Conservation (phyloP, 495 filamentous ascomycete species). For the Glonium stellatum region DNA sequence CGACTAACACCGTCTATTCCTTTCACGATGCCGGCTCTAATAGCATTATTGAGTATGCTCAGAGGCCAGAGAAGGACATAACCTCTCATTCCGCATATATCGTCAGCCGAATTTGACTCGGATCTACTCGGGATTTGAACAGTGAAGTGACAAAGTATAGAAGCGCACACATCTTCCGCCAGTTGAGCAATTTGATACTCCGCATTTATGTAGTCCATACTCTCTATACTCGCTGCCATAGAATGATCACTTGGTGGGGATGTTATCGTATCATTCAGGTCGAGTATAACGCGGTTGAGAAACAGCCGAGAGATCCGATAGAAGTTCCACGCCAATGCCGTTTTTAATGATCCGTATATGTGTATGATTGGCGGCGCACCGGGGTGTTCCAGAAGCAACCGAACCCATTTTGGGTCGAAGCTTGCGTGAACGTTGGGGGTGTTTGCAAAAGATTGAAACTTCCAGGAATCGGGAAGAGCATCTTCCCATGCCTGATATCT, state of each 20-base stretch:
- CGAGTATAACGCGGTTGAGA: conserved; percentile 12
- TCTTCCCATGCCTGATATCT: conserved; percentile 19
- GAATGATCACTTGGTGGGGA: not conserved
- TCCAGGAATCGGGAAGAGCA: conserved; percentile 5
- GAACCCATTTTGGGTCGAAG: conserved; percentile 13
- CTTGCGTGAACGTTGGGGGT: not conserved
- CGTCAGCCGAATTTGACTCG: not conserved
- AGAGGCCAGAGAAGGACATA: conserved; percentile 21
- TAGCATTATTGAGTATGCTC: conserved; percentile 2
- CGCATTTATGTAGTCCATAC: not conserved
- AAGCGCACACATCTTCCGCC: conserved; percentile 13
- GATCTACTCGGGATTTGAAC: conserved; percentile 14
- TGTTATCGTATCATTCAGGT: conserved; percentile 16
- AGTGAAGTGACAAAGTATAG: conserved; percentile 14
- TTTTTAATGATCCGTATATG: conserved; percentile 7
- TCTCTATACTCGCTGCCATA: not conserved
- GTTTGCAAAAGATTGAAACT: conserved; percentile 8
- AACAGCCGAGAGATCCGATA: conserved; percentile 20
- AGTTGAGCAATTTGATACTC: conserved; percentile 9
- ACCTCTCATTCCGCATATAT: conserved; percentile 18
- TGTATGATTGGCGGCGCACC: conserved; percentile 18
- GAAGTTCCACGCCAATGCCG: conserved; percentile 20
- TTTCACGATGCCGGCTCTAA: conserved; percentile 3
- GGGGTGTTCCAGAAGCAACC: conserved; percentile 7
- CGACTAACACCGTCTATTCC: conserved; percentile 12